A percentile compares a stretch with the other conserved stretches of the same genome.
Conservation (phyloP, 176 grass and related monocot species). For the Cymbopogon citratus region DNA sequence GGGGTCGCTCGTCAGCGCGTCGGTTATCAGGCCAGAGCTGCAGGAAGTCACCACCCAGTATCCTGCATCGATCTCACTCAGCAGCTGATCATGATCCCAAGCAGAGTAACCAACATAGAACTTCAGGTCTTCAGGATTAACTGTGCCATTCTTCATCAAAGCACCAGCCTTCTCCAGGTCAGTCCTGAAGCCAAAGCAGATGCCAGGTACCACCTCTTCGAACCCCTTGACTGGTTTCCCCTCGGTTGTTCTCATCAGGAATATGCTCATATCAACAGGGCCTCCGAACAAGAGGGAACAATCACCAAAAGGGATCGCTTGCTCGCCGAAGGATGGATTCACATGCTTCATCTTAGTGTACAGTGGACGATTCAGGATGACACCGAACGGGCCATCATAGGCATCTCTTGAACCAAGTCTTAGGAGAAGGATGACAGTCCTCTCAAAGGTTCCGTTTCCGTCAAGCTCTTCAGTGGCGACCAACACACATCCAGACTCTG, state of each 20-base stretch:
- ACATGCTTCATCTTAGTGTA: constrained; percentile 78
- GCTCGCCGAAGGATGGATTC: constrained; percentile 43
- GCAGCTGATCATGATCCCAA: constrained; percentile 74
- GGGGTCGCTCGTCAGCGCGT: constrained; percentile 18
- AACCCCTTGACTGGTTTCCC: constrained; percentile 49
- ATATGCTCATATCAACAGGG: constrained; percentile 68
- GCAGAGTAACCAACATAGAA: constrained; percentile 79
- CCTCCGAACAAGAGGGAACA: constrained; percentile 78
- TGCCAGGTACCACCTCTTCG: constrained; percentile 55
- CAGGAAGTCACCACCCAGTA: constrained; percentile 87
- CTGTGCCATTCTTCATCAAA: constrained; percentile 41
- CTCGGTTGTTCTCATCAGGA: constrained; percentile 44
- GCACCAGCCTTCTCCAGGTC: constrained; percentile 58
- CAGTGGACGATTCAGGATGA: constrained; percentile 78
- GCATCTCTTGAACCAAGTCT: constrained; percentile 56
- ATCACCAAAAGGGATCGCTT: constrained; percentile 45
- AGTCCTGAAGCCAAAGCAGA: constrained; percentile 63
- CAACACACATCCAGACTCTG: constrained; percentile 72
- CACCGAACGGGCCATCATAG: constrained; percentile 59
- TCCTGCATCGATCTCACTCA: constrained; percentile 63
- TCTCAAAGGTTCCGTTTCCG: constrained; percentile 53
- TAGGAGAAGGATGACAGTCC: constrained; percentile 76
- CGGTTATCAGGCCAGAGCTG: constrained; percentile 55
- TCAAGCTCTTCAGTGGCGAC: constrained; percentile 87
- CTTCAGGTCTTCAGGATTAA: constrained; percentile 57